Conservation (phyloP, 1,284 basidiomycete species). For the Ganoderma lingzhi region DNA sequence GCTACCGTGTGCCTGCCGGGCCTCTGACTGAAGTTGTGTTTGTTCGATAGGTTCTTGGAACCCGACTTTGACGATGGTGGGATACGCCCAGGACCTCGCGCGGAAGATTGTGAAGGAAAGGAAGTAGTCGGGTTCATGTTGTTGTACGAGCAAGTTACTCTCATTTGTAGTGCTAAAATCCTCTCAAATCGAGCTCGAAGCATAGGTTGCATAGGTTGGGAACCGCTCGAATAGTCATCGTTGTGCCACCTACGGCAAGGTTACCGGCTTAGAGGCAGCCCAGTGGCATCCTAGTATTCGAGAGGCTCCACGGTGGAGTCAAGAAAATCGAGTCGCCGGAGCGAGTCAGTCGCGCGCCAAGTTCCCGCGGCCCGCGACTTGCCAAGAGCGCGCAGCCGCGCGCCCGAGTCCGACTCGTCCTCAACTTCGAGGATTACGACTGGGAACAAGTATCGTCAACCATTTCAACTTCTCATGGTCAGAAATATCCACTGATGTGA, state of each 20-base stretch:
- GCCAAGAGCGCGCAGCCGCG: too few species aligned
- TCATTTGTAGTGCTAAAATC: background rate
- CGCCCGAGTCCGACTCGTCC: too few species aligned
- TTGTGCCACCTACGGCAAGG: too few species aligned
- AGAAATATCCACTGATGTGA: background rate
- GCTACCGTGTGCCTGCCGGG: background rate
- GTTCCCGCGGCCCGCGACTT: too few species aligned
- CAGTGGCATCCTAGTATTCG: too few species aligned
- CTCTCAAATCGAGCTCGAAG: background rate
- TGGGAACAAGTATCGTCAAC: background rate
- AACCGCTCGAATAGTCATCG: background rate
- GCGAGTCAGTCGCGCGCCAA: too few species aligned
- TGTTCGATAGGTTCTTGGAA: background rate
- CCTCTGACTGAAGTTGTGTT: background rate
- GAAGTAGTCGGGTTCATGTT: background rate
- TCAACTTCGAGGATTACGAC: background rate
- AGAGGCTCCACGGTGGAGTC: too few species aligned
- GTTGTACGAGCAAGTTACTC: background rate
- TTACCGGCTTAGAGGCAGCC: too few species aligned
- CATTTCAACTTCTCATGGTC: background rate
- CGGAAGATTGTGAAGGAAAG: slow-evolving; percentile 6
- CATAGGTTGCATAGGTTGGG: background rate
- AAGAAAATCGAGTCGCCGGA: too few species aligned
- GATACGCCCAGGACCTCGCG: slow-evolving; percentile 6
- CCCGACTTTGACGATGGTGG: slow-evolving; percentile 6